A percentile compares a stretch with the other conserved stretches of the same genome.
Conservation (phyloP, 352 stramenopile genomes). For the Pythium pectinolyticum region DNA sequence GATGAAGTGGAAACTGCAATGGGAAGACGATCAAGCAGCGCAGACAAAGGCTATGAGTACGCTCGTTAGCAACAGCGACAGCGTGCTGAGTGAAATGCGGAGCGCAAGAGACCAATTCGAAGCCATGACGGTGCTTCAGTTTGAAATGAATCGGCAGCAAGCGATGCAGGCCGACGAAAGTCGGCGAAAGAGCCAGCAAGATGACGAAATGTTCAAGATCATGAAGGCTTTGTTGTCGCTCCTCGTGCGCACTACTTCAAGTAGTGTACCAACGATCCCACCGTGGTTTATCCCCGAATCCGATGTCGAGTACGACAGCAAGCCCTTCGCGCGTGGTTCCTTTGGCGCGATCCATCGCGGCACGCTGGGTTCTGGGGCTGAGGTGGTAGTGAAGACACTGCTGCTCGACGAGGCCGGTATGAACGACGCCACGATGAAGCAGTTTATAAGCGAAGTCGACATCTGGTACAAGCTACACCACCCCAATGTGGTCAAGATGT, state of each 20-base stretch:
- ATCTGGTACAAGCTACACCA: constrained; percentile 31
- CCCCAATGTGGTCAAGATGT: constrained; percentile 29
- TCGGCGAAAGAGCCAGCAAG: not conserved
- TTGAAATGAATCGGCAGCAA: not conserved
- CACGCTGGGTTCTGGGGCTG: constrained; percentile 16
- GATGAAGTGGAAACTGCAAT: constrained; percentile 32
- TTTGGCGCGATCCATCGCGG: not conserved
- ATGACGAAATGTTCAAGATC: not conserved
- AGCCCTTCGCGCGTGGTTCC: not conserved
- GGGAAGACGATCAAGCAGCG: constrained; percentile 18
- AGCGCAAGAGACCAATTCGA: not conserved
- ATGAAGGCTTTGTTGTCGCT: not conserved
- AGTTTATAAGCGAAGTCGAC: constrained; percentile 23
- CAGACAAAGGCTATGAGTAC: no score
- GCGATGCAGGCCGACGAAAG: no score
- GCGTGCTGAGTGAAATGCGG: not conserved
- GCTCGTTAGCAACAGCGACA: not conserved
- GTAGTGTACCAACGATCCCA: no score
- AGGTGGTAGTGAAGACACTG: constrained; percentile 38
- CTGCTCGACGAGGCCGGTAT: constrained; percentile 15
- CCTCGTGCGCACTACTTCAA: no score
- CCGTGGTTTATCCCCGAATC: not conserved
- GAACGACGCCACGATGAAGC: not conserved
- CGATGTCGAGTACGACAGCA: not conserved
- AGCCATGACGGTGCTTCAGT: not conserved